Conservation (phyloP, 2,329 filamentous ascomycete species). For the Calonectria pteridis region DNA sequence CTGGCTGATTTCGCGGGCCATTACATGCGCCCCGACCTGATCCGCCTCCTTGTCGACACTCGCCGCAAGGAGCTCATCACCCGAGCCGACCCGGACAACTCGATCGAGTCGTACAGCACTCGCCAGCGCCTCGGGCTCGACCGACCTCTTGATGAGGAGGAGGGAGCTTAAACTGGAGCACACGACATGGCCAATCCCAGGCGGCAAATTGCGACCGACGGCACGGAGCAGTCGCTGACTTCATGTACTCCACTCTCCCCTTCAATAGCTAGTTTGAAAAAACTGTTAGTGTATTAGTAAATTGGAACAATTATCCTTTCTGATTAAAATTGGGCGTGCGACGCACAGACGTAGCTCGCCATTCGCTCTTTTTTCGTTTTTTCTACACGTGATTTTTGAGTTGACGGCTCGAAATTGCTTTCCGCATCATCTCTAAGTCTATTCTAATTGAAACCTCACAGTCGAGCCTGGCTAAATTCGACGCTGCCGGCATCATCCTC, state of each 20-base stretch:
- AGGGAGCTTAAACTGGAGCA: conserved; percentile 8
- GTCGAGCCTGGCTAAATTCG: background rate
- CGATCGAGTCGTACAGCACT: conserved; percentile 18
- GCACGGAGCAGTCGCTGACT: background rate
- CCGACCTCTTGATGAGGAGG: conserved; percentile 16
- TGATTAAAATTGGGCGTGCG: background rate
- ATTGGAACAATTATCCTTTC: conserved; percentile 7
- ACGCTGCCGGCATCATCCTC: conserved; percentile 8
- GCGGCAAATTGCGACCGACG: conserved; percentile 4
- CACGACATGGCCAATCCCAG: background rate
- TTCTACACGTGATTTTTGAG: background rate
- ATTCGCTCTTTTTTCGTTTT: background rate
- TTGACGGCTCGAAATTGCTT: background rate
- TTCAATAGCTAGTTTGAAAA: background rate
- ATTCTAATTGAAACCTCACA: background rate
- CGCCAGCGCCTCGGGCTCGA: conserved; percentile 15
- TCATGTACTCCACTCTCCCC: background rate
- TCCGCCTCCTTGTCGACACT: conserved; percentile 50
- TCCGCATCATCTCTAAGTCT: background rate
- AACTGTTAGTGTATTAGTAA: conserved; percentile 1
- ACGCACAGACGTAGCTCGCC: background rate
- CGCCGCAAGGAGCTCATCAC: conserved; percentile 32
- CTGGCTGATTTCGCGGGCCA: conserved; percentile 52
- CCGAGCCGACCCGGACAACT: background rate
- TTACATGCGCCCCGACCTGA: conserved; percentile 55